Percentiles rank a stretch among this genome's conserved stretches.
These are phyloP conservation scores for Thermoascus crustaceus DNA, from an alignment of 2,329 filamentous ascomycete genomes.

Conservation along the genomic window DNA sequence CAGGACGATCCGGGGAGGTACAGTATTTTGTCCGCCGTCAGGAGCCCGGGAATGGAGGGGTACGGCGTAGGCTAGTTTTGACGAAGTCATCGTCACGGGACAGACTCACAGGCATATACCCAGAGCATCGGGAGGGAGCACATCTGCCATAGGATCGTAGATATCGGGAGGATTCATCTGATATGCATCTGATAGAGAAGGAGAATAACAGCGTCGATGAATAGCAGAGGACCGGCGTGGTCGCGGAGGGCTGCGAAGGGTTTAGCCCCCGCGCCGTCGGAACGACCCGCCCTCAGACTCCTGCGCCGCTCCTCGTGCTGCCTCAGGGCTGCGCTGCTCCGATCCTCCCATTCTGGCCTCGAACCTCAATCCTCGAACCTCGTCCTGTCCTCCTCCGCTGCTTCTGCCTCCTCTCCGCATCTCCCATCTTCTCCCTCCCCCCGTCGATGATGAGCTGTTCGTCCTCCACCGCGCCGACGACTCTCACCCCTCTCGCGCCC, in stretches of 20 bases:
- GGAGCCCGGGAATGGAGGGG: no score
- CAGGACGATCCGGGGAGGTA: no score
- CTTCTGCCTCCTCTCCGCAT: no score
- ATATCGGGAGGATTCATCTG: neutral
- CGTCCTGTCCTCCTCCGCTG: no score
- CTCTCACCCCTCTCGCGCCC: neutral
- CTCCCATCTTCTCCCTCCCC: neutral
- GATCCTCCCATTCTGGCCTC: no score
- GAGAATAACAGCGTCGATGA: neutral
- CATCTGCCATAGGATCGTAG: no score
- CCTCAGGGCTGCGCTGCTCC: slow-evolving; percentile 1
- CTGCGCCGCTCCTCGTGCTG: neutral
- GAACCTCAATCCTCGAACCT: no score
- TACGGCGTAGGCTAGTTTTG: no score
- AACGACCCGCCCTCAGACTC: slow-evolving; percentile 1
- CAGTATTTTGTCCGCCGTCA: no score
- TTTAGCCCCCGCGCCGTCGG: slow-evolving; percentile 1
- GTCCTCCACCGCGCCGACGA: neutral
- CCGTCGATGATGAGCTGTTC: neutral
- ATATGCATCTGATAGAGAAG: neutral
- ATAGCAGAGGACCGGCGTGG: neutral
- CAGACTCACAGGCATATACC: no score
- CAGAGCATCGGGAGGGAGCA: no score
- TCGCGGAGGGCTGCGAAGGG: neutral
- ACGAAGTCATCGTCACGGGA: no score